These are phyloP conservation scores for Amborella trichopoda DNA, from an alignment of 164 flowering plant genomes.

Conservation along the genomic window DNA sequence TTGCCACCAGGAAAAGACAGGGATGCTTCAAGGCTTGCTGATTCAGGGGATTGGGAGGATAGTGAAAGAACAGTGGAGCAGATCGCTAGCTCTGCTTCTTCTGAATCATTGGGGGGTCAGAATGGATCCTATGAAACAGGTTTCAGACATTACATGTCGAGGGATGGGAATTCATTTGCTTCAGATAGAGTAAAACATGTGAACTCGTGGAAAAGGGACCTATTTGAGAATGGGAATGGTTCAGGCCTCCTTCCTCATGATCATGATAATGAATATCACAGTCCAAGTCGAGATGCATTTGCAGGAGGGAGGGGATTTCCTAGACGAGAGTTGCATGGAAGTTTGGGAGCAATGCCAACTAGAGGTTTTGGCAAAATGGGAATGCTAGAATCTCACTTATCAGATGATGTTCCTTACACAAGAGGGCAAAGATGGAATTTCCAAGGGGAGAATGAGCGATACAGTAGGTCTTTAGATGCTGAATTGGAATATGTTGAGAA, in stretches of 20 bases:
- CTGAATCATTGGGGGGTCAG: slow-evolving; percentile 51
- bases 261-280: slow-evolving; percentile 38
- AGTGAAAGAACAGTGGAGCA: slow-evolving; percentile 85
- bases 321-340: slow-evolving; percentile 47
- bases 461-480: slow-evolving; percentile 28
- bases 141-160: slow-evolving; percentile 29
- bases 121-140: slow-evolving; percentile 41
- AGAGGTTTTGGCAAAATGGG: slow-evolving; percentile 32
- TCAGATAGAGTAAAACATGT: slow-evolving; percentile 41
- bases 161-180: slow-evolving; percentile 34
- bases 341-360: slow-evolving; percentile 32
- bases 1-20: slow-evolving; percentile 20
- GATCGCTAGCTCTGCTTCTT: slow-evolving; percentile 58
- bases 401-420: slow-evolving; percentile 34
- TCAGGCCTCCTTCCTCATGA: slow-evolving; percentile 27
- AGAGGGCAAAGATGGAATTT: slow-evolving; percentile 58
- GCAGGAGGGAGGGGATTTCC: slow-evolving; percentile 34
- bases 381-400: slow-evolving; percentile 23
- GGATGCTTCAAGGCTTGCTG: slow-evolving; percentile 18
- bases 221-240: slow-evolving; percentile 39
- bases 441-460: slow-evolving; percentile 42
- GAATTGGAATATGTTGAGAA: slow-evolving; percentile 50
- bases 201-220: slow-evolving; percentile 67
- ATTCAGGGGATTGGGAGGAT: slow-evolving; percentile 71
- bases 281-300: slow-evolving; percentile 39